A percentile compares a stretch with the other conserved stretches of the same genome.
Conservation (phyloP, 2,329 filamentous ascomycete genomes). For the Coccinonectria pachysandricola region DNA sequence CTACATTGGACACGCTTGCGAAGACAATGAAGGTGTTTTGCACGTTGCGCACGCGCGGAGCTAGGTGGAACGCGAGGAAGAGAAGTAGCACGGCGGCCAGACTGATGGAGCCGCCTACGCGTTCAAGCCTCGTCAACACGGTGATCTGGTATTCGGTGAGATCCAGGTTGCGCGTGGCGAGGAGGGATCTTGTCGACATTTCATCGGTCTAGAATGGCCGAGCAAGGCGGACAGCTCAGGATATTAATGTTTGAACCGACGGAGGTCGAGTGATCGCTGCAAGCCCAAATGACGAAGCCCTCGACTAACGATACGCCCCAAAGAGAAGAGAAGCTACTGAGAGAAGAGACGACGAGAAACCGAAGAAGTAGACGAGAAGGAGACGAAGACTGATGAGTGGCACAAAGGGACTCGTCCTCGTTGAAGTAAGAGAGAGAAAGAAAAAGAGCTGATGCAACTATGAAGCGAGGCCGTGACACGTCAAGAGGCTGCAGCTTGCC, state of each 20-base stretch:
- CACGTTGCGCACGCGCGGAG: slow-evolving; percentile 44
- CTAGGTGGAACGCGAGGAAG: slow-evolving; percentile 40
- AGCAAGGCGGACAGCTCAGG: background rate
- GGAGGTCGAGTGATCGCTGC: too few species aligned
- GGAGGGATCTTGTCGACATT: slow-evolving; percentile 7
- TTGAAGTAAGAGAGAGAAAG: too few species aligned
- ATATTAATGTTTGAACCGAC: background rate
- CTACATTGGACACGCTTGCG: slow-evolving; percentile 48
- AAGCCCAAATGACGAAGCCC: too few species aligned
- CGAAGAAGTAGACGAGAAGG: too few species aligned
- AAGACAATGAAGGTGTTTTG: slow-evolving; percentile 54
- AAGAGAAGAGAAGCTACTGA: too few species aligned
- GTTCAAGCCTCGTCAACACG: slow-evolving; percentile 38
- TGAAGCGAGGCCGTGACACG: too few species aligned
- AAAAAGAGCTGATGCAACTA: too few species aligned
- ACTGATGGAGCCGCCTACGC: slow-evolving; percentile 43
- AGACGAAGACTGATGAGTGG: too few species aligned
- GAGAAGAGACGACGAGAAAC: too few species aligned
- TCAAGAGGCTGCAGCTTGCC: too few species aligned
- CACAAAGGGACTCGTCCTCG: too few species aligned
- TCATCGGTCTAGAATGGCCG: slow-evolving; percentile 1
- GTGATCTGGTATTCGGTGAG: slow-evolving; percentile 28
- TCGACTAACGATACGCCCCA: too few species aligned
- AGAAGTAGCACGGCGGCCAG: slow-evolving; percentile 40
- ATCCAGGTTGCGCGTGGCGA: slow-evolving; percentile 14